Percentiles rank a stretch among this genome's conserved stretches.
phyloP scores from a whole-genome alignment of 352 stramenopile species.

The Globisporangium solare region DNA sequence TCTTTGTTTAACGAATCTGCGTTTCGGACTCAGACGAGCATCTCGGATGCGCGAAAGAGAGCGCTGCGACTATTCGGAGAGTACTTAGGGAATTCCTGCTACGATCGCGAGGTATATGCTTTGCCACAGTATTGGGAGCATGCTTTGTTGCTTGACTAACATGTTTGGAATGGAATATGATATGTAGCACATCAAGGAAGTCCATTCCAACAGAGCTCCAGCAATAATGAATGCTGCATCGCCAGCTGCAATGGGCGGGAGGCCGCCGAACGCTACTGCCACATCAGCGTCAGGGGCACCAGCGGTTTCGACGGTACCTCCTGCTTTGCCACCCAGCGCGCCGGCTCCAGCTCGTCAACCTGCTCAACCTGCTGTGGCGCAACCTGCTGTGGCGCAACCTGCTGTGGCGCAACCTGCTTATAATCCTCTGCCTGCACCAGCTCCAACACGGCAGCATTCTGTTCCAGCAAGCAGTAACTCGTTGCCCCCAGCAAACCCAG shows the following conservation, averaged over 20 bases:
- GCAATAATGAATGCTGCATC: slow-evolving; percentile 7
- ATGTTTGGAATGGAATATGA: not conserved
- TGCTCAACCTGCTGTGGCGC: not conserved
- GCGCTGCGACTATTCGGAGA: slow-evolving; percentile 80
- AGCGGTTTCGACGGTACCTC: slow-evolving; percentile 8
- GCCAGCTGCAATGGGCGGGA: slow-evolving; percentile 10
- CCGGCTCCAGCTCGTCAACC: slow-evolving; percentile 3
- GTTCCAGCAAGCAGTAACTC: not conserved
- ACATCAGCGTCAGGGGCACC: slow-evolving; percentile 9
- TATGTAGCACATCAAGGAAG: slow-evolving; percentile 60
- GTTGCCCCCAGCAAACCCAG: not conserved
- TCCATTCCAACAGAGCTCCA: slow-evolving; percentile 50
- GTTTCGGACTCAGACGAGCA: slow-evolving; percentile 38
- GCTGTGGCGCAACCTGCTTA: not conserved
- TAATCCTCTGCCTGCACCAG: not conserved
- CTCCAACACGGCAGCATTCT: not conserved
- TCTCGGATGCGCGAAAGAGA: slow-evolving; percentile 80
- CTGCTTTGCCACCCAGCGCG: slow-evolving; percentile 14
- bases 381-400: not conserved
- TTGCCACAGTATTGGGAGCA: not conserved
- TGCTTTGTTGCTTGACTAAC: not conserved
- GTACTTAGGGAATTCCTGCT: slow-evolving; percentile 85
- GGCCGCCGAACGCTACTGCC: slow-evolving; percentile 18
- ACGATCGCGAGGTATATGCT: slow-evolving; percentile 56
- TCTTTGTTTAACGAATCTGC: not conserved